phyloP scores from a whole-genome alignment of 305 asterid species.

The Withania somnifera region DNA sequence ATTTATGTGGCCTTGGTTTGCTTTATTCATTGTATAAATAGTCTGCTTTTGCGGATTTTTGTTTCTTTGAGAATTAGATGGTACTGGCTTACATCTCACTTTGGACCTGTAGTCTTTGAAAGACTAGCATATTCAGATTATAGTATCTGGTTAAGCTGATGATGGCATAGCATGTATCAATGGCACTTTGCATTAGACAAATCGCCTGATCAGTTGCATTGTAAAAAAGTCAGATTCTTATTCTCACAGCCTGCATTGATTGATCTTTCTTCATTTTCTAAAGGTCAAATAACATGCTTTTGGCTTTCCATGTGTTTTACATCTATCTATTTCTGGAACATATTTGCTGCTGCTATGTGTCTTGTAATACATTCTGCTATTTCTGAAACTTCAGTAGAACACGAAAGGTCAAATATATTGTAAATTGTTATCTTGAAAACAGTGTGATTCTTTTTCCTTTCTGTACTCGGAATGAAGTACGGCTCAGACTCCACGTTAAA shows the following conservation, averaged over 20 bases:
- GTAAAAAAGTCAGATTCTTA: background rate
- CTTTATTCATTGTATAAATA: background rate
- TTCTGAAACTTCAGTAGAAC: background rate
- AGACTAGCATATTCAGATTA: background rate
- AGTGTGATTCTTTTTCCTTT: background rate
- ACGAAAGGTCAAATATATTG: background rate
- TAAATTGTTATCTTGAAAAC: background rate
- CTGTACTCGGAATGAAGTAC: background rate
- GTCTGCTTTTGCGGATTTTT: background rate
- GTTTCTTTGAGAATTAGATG: background rate
- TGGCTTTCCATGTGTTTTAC: background rate
- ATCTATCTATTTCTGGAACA: background rate
- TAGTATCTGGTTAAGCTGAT: background rate
- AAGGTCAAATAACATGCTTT: background rate
- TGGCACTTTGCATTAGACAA: background rate
- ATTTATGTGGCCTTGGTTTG: background rate
- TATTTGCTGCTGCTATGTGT: background rate
- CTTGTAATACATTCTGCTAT: background rate
- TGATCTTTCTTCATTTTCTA: background rate
- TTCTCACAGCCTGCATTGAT: background rate
- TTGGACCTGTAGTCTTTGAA: background rate
- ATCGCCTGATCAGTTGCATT: background rate
- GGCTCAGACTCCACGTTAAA: background rate
- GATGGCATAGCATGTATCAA: background rate
- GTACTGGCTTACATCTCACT: background rate